These are phyloP conservation scores for Alnus glutinosa DNA, from an alignment of 306 rosid species.

Conservation along the genomic window DNA sequence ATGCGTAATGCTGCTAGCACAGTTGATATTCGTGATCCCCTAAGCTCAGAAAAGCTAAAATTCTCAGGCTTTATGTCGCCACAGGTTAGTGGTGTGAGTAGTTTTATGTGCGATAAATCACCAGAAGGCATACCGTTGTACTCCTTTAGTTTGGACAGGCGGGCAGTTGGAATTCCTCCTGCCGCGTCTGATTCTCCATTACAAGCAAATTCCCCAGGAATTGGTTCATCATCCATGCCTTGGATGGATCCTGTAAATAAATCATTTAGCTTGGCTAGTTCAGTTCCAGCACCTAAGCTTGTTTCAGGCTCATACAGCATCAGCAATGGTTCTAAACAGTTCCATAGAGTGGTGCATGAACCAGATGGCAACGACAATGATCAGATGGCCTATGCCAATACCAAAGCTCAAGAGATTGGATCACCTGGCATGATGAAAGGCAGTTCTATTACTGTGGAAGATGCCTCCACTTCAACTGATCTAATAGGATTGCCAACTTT, in stretches of 20 bases:
- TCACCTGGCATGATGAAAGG: constrained; percentile 56
- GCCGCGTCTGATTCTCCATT: constrained; percentile 77
- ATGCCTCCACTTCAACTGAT: constrained; percentile 61
- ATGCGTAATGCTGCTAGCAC: constrained; percentile 51
- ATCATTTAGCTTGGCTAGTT: constrained; percentile 83
- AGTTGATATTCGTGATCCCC: constrained; percentile 63
- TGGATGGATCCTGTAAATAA: constrained; percentile 88
- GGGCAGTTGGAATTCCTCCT: constrained; percentile 66
- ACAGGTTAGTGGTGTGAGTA: constrained; percentile 67
- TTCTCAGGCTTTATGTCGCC: constrained; percentile 90
- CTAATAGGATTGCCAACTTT: constrained; percentile 61
- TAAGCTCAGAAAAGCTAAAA: constrained; percentile 70
- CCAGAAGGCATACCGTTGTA: constrained; percentile 93
- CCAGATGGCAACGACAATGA: constrained; percentile 93
- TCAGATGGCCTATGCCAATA: constrained; percentile 50
- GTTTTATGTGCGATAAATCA: constrained; percentile 79
- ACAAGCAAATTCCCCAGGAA: constrained; percentile 68
- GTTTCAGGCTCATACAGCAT: constrained; percentile 84
- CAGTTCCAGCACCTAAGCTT: constrained; percentile 92
- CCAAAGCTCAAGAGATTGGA: constrained; percentile 73
- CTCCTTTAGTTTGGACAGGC: constrained; percentile 85
- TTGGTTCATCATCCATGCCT: constrained; percentile 87
- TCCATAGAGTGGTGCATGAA: constrained; percentile 95
- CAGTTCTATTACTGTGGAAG: constrained; percentile 55
- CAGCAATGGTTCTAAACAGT: constrained; percentile 81